phyloP scores from a whole-genome alignment of 805 yeast genomes.

The Yarrowia bubula region DNA sequence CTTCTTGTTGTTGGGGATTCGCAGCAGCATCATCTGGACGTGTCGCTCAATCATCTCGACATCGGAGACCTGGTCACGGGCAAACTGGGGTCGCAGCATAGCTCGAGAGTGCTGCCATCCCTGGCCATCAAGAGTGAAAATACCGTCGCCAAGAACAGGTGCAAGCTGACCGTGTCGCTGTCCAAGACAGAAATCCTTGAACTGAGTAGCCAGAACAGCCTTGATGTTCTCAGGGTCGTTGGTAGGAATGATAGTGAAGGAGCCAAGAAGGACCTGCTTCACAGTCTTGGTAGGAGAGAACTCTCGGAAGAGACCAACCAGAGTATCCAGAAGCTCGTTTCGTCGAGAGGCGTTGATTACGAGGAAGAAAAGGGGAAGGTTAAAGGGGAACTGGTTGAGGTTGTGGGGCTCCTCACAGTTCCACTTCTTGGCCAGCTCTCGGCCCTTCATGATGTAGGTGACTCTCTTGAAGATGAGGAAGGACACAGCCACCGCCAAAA shows the following conservation, averaged over 20 bases:
- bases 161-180: conserved; percentile 34
- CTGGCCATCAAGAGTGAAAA: conserved; percentile 40
- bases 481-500: conserved; percentile 12
- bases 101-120: conserved; percentile 42
- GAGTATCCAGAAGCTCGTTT: conserved; percentile 2
- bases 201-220: conserved; percentile 38
- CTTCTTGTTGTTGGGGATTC: conserved; percentile 18
- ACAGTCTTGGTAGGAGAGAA: conserved; percentile 20
- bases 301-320: not conserved
- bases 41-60: conserved; percentile 36
- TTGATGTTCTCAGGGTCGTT: conserved; percentile 40
- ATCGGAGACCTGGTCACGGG: conserved; percentile 38
- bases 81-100: conserved; percentile 41
- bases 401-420: conserved; percentile 21
- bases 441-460: not conserved
- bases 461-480: conserved; percentile 17
- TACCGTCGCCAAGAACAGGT: conserved; percentile 40
- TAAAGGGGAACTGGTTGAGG: conserved; percentile 11
- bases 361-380: conserved; percentile 16
- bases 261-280: conserved; percentile 13
- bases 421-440: conserved; percentile 22
- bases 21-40: conserved; percentile 30
- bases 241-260: conserved; percentile 29
- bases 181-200: conserved; percentile 38
- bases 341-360: conserved; percentile 7